These are phyloP conservation scores for Trichoderma afroharzianum DNA, from an alignment of 2,329 filamentous ascomycete genomes.

Conservation along the genomic window DNA sequence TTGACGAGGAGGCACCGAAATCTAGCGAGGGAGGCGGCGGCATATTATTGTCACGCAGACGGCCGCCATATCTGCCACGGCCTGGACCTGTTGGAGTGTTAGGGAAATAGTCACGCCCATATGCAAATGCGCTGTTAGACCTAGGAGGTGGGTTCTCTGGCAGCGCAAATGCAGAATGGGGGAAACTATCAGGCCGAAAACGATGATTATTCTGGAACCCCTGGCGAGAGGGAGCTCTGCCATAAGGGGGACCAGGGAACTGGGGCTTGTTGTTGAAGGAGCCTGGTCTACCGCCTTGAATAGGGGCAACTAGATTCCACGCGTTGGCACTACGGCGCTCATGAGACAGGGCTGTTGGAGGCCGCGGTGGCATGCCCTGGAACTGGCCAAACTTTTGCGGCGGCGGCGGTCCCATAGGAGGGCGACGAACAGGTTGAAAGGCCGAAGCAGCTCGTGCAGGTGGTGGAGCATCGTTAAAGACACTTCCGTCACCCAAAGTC, in stretches of 20 bases:
- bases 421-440: conserved; percentile 26
- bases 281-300: conserved; percentile 20
- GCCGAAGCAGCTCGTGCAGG: conserved; percentile 24
- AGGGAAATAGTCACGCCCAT: conserved; percentile 28
- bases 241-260: conserved; percentile 18
- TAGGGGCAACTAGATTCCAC: conserved; percentile 26
- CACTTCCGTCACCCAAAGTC: not conserved
- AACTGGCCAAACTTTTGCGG: conserved; percentile 33
- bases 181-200: conserved; percentile 34
- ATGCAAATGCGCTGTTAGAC: conserved; percentile 24
- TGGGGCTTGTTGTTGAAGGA: conserved; percentile 15
- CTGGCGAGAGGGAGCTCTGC: conserved; percentile 22
- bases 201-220: conserved; percentile 19
- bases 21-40: conserved; percentile 17
- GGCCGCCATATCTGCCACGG: conserved; percentile 29
- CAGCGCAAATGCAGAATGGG: conserved; percentile 26
- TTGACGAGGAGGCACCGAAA: conserved; percentile 17
- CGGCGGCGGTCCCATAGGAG: conserved; percentile 19
- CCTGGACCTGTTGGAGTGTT: conserved; percentile 28
- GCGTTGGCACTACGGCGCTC: conserved; percentile 24
- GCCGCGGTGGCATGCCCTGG: conserved; percentile 28
- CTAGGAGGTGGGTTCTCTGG: conserved; percentile 23
- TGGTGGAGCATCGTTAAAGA: conserved; percentile 10
- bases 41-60: conserved; percentile 27
- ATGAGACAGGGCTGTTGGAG: conserved; percentile 25